Evolutionary conservation across 1,284 basidiomycete species (phyloP).

Genomic region (Fomitopsis schrenkii): DNA sequence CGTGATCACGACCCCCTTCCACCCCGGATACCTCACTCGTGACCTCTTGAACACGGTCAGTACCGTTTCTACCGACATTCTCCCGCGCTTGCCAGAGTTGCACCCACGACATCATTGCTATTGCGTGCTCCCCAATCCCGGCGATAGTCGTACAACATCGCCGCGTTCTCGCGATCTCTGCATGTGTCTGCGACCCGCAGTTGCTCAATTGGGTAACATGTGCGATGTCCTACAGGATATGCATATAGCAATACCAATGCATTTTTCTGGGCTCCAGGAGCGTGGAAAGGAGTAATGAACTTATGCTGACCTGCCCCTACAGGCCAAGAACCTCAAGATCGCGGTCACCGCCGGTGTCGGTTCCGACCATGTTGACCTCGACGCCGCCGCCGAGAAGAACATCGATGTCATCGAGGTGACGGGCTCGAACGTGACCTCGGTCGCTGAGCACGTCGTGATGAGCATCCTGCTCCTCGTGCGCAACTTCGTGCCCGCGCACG

Average conservation of each 20-base stretch:
- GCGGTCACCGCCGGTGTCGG: constrained; percentile 95
- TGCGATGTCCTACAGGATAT: too few relatives aligned
- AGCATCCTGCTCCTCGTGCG: constrained; percentile 82
- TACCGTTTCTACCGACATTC: background rate
- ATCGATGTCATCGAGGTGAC: constrained; percentile 58
- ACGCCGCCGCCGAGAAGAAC: constrained; percentile 79
- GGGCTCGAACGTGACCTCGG: constrained; percentile 77
- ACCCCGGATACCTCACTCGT: constrained; percentile 84
- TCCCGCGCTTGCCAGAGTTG: background rate
- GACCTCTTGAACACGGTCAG: constrained; percentile 57
- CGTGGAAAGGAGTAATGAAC: background rate
- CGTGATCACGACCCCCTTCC: constrained; percentile 90
- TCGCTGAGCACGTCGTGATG: constrained; percentile 89
- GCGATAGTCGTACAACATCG: background rate
- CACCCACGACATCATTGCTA: background rate
- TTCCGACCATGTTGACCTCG: constrained; percentile 90
- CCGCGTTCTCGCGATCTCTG: background rate
- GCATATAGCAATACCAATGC: too few relatives aligned
- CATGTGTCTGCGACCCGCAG: background rate
- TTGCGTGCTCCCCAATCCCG: background rate
- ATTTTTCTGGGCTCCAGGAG: background rate
- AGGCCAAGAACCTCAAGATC: constrained; percentile 90
- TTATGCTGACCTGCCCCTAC: background rate
- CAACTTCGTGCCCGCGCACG: constrained; percentile 82
- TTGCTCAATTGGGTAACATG: background rate